Conservation (phyloP, 2,329 filamentous ascomycete species). For the Xylariaceae sp. region DNA sequence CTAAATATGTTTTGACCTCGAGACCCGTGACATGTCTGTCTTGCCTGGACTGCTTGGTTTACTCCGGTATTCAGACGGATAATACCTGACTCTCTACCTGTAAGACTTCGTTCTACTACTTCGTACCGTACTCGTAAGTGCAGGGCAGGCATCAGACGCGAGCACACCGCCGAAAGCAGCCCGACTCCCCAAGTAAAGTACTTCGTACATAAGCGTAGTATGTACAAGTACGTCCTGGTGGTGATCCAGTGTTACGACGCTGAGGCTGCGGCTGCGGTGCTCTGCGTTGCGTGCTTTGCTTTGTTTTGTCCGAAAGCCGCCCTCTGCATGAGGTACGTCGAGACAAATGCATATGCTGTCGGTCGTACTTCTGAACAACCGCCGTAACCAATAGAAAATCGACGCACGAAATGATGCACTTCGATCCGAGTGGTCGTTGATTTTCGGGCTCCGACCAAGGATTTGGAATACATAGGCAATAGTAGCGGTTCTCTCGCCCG, state of each 20-base stretch:
- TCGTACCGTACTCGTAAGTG: neutral
- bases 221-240: neutral
- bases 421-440: neutral
- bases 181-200: neutral
- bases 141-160: neutral
- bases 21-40: too few species aligned
- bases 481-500: neutral
- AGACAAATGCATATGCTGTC: neutral
- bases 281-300: neutral
- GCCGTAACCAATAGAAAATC: neutral
- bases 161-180: neutral
- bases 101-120: neutral
- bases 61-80: too few species aligned
- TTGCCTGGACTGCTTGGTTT: too few species aligned
- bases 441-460: neutral
- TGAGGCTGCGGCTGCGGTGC: conserved; percentile 1
- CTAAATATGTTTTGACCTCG: too few species aligned
- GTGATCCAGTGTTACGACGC: neutral
- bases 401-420: neutral
- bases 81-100: neutral
- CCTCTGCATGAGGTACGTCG: neutral
- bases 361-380: neutral
- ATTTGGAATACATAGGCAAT: neutral
- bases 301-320: conserved; percentile 2
- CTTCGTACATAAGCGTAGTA: neutral